Evolutionary conservation across 495 filamentous ascomycete species (phyloP).

Genomic region (Penicillium cataractarum): DNA sequence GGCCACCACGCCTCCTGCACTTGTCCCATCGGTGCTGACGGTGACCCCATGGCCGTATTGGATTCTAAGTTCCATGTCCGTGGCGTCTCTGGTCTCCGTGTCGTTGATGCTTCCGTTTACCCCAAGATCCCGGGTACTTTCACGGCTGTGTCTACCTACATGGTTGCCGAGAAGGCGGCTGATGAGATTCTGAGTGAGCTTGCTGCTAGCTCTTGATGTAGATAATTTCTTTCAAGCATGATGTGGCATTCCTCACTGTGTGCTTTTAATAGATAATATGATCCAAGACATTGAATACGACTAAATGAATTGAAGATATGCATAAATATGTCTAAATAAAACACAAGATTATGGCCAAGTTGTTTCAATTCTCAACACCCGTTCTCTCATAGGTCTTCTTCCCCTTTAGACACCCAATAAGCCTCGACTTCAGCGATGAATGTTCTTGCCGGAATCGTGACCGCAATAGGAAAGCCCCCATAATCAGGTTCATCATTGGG

Average conservation of each 20-base stretch:
- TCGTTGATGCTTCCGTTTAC: conserved; percentile 60
- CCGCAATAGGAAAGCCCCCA: too few relatives aligned
- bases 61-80: conserved; percentile 57
- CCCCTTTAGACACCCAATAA: too few relatives aligned
- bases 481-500: too few relatives aligned
- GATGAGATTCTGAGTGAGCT: conserved; percentile 45
- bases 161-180: conserved; percentile 59
- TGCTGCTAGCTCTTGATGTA: conserved; percentile 3
- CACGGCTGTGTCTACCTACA: conserved; percentile 54
- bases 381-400: too few relatives aligned
- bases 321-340: too few relatives aligned
- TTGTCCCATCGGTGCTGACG: conserved; percentile 52
- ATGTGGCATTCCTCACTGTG: not conserved
- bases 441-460: too few relatives aligned
- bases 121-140: conserved; percentile 57
- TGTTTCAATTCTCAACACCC: not conserved
- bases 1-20: conserved; percentile 58
- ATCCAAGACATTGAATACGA: not conserved
- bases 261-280: not conserved
- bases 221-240: too few relatives aligned
- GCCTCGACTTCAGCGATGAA: too few relatives aligned
- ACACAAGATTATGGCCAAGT: not conserved
- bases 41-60: conserved; percentile 56
- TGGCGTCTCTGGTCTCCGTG: conserved; percentile 52
- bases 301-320: too few relatives aligned